phyloP scores from a whole-genome alignment of 1,284 basidiomycete species.

The Rhodotorula sp. region DNA sequence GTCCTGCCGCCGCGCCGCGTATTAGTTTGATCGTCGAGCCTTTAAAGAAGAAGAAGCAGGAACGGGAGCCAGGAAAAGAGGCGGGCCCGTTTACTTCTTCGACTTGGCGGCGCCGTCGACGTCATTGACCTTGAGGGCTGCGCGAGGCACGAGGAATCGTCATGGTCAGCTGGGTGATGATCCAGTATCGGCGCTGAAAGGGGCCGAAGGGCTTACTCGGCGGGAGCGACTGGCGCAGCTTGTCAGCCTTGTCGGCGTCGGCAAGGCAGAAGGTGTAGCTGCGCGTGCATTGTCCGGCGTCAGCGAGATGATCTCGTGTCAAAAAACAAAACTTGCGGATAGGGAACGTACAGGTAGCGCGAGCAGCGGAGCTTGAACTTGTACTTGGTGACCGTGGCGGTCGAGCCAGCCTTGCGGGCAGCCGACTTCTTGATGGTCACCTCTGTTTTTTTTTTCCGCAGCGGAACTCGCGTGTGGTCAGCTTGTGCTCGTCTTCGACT shows the following conservation, averaged over 20 bases:
- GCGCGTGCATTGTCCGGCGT: constrained; percentile 48
- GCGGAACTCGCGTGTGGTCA: background rate
- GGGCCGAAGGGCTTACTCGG: constrained; percentile 53
- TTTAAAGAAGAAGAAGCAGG: no score
- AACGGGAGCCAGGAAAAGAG: background rate
- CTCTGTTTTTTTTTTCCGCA: constrained; percentile 2
- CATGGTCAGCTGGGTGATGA: background rate
- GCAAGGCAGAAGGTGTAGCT: constrained; percentile 95
- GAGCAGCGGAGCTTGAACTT: constrained; percentile 99
- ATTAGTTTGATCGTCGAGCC: no score
- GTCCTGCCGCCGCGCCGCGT: no score
- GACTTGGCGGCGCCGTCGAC: constrained; percentile 40
- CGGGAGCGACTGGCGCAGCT: constrained; percentile 91
- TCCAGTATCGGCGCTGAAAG: background rate
- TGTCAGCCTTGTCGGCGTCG: constrained; percentile 98
- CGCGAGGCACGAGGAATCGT: no score
- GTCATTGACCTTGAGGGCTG: constrained; percentile 44
- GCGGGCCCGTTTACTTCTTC: constrained; percentile 35
- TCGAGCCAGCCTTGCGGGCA: constrained; percentile 39
- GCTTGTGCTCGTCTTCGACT: background rate
- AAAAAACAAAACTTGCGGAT: constrained; percentile 80
- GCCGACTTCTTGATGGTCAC: constrained; percentile 42
- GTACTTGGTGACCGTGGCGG: constrained; percentile 70
- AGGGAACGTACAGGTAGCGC: constrained; percentile 80
- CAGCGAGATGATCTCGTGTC: constrained; percentile 56